Base-by-base conservation (phyloP, 495 filamentous ascomycete species). In the Hypoxylon subgilvum region DNA sequence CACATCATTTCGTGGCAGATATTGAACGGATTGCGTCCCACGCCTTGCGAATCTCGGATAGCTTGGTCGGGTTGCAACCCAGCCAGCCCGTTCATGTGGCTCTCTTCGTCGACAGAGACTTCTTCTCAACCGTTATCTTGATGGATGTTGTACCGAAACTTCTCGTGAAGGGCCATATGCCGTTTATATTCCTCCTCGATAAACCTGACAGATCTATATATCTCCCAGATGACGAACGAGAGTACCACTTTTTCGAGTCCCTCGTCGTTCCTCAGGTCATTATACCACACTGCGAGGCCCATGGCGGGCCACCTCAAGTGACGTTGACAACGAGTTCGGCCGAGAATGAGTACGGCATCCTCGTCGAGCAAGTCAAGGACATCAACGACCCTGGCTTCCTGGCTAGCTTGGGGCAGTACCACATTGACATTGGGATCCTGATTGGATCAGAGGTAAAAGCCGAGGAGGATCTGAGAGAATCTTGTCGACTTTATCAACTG, bases 51-150 rank as follows among this genome's bases (percentile, higher is more conserved):
- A 28, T 50, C 0, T 39, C 46, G 17, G 46, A 50, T n/a, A 27
- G 46, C 18, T n/a, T 50, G 12, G 34, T 50, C 13, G 46, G 46
- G 6, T 7, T 50, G 3, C 21, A 32, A 13, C 34, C 32, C 13
- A 50, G 46, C 22, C 5, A 50, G n/a, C 46, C 46, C n/a, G 5
- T 28, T 0, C 46, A 50, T 4, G 22, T 50, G 1, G 46, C 32
- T 9, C 35, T 50, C 2, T 50, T 50, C 46, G 46, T 50, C 2
- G 21, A 14, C 46, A 8, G 21, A 7, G 46, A 50, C 34, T 34
- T 50, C 13, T 50, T 50, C 34, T 50, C 46, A 2, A 30, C 14
- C 9, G 14, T 50, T 4, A 50, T 40, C 21, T 39, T 39, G 46
- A 50, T 40, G 46, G n/a, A 50, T 6, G 2, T 30, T 34, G 46